phyloP scores from a whole-genome alignment of 176 grass and related monocot genomes.

The Eragrostis curvula region DNA sequence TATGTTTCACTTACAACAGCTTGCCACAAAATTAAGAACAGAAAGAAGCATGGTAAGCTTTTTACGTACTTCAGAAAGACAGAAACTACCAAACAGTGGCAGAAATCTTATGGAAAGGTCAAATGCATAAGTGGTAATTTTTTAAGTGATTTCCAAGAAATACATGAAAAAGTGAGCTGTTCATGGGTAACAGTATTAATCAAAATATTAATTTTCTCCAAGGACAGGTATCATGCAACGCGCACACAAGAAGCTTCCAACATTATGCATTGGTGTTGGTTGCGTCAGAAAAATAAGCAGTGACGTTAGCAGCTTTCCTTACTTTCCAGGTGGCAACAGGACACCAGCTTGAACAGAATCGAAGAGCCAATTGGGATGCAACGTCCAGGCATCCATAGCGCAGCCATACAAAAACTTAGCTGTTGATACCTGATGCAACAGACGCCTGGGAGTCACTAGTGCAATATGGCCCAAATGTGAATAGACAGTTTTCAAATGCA shows the following conservation, averaged over 20 bases:
- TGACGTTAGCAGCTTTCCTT: constrained; percentile 39
- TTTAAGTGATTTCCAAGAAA: constrained; percentile 20
- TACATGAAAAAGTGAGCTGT: constrained; percentile 19
- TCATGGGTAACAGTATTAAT: not conserved
- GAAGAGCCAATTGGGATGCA: constrained; percentile 71
- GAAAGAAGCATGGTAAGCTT: constrained; percentile 18
- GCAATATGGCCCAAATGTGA: constrained; percentile 18
- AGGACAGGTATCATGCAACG: constrained; percentile 8
- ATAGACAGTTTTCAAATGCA: constrained; percentile 9
- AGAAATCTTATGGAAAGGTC: constrained; percentile 27
- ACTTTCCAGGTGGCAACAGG: constrained; percentile 70
- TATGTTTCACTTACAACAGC: constrained; percentile 1
- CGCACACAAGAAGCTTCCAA: not conserved
- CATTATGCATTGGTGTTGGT: not conserved
- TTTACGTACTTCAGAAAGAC: constrained; percentile 6
- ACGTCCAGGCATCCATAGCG: constrained; percentile 73
- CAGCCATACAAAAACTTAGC: constrained; percentile 91
- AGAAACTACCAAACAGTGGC: constrained; percentile 6
- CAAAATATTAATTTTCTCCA: constrained; percentile 20
- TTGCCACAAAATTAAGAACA: constrained; percentile 28
- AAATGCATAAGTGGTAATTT: constrained; percentile 17
- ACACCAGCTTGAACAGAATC: constrained; percentile 69
- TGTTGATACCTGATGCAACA: constrained; percentile 70
- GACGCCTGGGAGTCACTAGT: constrained; percentile 14
- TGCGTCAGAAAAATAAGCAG: not conserved